phyloP scores from a whole-genome alignment of 2,329 filamentous ascomycete species.

The Coleophoma crateriformis region DNA sequence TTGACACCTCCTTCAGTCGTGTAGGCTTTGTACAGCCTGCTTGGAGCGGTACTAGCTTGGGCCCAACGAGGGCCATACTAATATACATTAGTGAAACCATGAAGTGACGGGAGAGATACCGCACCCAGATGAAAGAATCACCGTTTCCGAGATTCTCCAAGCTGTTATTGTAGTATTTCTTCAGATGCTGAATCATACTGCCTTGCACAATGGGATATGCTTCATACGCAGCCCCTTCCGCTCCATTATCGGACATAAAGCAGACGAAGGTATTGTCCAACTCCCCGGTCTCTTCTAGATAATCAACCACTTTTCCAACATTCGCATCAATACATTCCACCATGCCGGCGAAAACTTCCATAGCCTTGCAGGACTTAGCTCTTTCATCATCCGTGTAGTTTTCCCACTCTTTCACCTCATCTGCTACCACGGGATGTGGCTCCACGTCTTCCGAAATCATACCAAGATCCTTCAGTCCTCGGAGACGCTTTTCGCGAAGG shows the following conservation, averaged over 20 bases:
- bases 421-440: conserved; percentile 43
- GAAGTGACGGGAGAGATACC: too few relatives aligned
- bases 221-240: conserved; percentile 52
- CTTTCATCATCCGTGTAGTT: conserved; percentile 39
- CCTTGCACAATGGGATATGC: conserved; percentile 50
- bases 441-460: conserved; percentile 45
- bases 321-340: conserved; percentile 56
- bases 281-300: conserved; percentile 49
- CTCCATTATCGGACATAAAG: conserved; percentile 59
- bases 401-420: conserved; percentile 41
- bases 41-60: conserved; percentile 39
- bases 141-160: conserved; percentile 51
- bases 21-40: conserved; percentile 35
- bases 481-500: conserved; percentile 45
- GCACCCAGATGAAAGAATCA: conserved; percentile 46
- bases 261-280: conserved; percentile 58
- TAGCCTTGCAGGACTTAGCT: conserved; percentile 43
- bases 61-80: conserved; percentile 52
- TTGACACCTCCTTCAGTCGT: conserved; percentile 33
- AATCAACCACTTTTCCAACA: conserved; percentile 51
- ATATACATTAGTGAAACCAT: too few relatives aligned
- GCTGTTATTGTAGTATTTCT: conserved; percentile 52
- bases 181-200: conserved; percentile 45
- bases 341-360: conserved; percentile 60
- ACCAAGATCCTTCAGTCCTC: conserved; percentile 49